A percentile compares a stretch with the other conserved stretches of the same genome.
Evolutionary conservation across 2,329 filamentous ascomycete genomes (phyloP).

Genomic region (Ramularia endophylla): DNA sequence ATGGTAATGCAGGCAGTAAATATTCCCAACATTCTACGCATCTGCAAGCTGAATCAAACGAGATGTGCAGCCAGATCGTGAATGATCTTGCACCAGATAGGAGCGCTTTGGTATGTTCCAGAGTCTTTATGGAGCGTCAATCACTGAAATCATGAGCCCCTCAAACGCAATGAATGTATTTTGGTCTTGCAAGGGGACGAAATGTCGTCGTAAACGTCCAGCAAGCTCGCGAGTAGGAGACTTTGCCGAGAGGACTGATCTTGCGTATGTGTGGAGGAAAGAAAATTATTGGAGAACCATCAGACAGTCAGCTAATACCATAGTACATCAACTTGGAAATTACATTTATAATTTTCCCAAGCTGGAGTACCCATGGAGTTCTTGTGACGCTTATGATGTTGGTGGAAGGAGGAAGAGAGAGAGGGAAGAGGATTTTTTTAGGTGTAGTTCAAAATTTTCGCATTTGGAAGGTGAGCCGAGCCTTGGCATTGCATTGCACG

Average conservation of each 20-base stretch:
- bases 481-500: no score
- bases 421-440: not conserved
- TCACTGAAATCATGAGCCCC: constrained; percentile 22
- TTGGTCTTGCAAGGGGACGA: constrained; percentile 26
- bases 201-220: constrained; percentile 20
- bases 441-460: not conserved
- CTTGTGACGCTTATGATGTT: not conserved
- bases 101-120: no score
- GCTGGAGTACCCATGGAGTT: no score
- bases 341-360: no score
- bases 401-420: not conserved
- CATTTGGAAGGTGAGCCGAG: no score
- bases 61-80: no score
- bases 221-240: constrained; percentile 19
- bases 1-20: no score
- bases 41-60: no score
- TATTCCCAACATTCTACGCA: no score
- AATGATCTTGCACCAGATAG: no score
- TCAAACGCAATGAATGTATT: constrained; percentile 26
- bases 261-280: constrained; percentile 15
- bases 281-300: not conserved
- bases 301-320: no score
- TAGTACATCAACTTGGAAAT: no score
- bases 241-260: constrained; percentile 33
- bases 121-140: not conserved